Evolutionary conservation across 768 basidiomycete genomes (phyloP).

Genomic region (Leccinellum rugosiceps): DNA sequence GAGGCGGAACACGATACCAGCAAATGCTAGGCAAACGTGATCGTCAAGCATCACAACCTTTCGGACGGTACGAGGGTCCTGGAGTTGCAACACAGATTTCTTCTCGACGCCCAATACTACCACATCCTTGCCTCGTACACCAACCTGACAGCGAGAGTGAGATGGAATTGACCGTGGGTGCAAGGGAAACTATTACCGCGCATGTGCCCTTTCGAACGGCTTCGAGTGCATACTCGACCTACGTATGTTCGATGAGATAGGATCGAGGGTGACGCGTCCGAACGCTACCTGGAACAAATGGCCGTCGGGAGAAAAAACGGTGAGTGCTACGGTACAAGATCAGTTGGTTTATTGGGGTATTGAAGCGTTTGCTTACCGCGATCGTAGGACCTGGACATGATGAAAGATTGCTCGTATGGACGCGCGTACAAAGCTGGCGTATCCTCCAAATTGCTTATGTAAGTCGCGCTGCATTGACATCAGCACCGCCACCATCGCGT

Average conservation of each 20-base stretch:
- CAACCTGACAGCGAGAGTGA: constrained; percentile 57
- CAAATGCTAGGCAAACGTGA: constrained; percentile 95
- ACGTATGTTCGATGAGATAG: constrained; percentile 21
- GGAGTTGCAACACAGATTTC: constrained; percentile 95
- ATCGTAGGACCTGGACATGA: constrained; percentile 95
- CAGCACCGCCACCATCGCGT: constrained; percentile 10
- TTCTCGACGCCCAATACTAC: constrained; percentile 98
- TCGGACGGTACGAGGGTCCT: constrained; percentile 95
- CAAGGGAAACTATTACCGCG: constrained; percentile 57
- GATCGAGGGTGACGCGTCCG: constrained; percentile 26
- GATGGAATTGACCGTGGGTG: neutral
- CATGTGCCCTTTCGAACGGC: constrained; percentile 97
- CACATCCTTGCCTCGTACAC: constrained; percentile 90
- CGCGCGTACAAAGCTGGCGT: constrained; percentile 47
- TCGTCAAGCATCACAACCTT: constrained; percentile 99
- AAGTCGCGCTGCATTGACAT: constrained; percentile 1
- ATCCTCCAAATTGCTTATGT: constrained; percentile 23
- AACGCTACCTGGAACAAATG: constrained; percentile 89
- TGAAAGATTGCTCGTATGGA: constrained; percentile 27
- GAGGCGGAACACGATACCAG: constrained; percentile 56
- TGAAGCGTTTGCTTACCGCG: constrained; percentile 62
- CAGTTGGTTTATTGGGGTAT: neutral
- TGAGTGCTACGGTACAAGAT: constrained; percentile 63
- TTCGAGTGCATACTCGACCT: constrained; percentile 99
- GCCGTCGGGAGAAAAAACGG: constrained; percentile 98